Base-by-base conservation (phyloP, 306 rosid genomes). In the Inga oerstediana region DNA sequence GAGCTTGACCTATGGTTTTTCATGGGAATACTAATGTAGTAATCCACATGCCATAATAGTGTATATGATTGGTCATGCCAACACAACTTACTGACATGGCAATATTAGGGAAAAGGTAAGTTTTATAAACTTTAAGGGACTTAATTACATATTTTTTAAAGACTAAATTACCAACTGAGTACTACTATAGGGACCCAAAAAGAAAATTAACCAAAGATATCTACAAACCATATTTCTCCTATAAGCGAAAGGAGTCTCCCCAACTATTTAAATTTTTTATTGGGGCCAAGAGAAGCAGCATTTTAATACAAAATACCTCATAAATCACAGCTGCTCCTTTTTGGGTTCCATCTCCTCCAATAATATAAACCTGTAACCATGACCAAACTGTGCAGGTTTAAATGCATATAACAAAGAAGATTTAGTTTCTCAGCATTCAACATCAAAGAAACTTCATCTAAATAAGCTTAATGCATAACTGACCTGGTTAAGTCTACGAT, bases 291-390 rank as follows among this genome's bases (percentile, higher is more conserved):
- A 19, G 72, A 43, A 51, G 37, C 58, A 81, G 45, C 22, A 62
- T 24, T 78, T 24, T 22, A 84, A 32, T 51, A 61, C 51, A 71
- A 79, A 48, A 78, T 78, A 95, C 98, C 99, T 93, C 97, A 81
- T 80, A 93, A 77, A 96, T 96, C 62, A 88, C 85, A 71, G 97
- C 87, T 64, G 99, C 99, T 46, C 97, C 99, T 62, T 68, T 90
- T 71, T 93, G 98, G 58, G 98, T 93, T 80, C 98, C 99, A 78
- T 84, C 96, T 85, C 99, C 99, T 79, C 99, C 99, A 76, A 96
- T 91, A 54, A 96, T 93, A 79, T 92, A 93, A 89, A 96, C 99
- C 99, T 96, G 92, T 45, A 85, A 80, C 43, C 83, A 77, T 58
- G 51, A 68, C 83, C 67, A 76, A 79, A 56, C 75, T 62, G 49